Conservation (phyloP, 2,329 filamentous ascomycete species). For the Colletotrichum incanum region DNA sequence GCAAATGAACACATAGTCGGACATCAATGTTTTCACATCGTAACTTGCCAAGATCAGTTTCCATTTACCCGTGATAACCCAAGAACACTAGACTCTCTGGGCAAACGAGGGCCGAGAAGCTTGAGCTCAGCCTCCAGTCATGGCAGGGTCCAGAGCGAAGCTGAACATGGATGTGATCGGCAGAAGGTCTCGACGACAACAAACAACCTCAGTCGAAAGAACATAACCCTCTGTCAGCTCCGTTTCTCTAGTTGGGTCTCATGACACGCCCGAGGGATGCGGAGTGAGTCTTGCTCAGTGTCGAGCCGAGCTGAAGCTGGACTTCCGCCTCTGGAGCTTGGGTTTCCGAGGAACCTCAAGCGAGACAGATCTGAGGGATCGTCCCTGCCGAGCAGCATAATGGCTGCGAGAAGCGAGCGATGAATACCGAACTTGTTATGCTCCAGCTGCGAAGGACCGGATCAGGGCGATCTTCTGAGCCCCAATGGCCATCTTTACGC, state of each 20-base stretch:
- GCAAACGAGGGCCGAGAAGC: slow-evolving; percentile 35
- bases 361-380: slow-evolving; percentile 22
- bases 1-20: not conserved
- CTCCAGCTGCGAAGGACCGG: not conserved
- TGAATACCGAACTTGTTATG: not conserved
- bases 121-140: slow-evolving; percentile 37
- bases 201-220: not conserved
- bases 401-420: not conserved
- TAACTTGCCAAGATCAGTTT: slow-evolving; percentile 27
- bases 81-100: slow-evolving; percentile 20
- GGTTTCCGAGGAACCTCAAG: slow-evolving; percentile 20
- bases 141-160: slow-evolving; percentile 24
- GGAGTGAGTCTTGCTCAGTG: not conserved
- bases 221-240: too few relatives aligned
- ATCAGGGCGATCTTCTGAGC: not conserved
- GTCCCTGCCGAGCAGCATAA: not conserved
- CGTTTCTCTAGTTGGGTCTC: not conserved
- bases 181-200: not conserved
- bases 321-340: slow-evolving; percentile 28
- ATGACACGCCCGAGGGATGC: not conserved
- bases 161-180: slow-evolving; percentile 14
- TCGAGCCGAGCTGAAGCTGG: not conserved
- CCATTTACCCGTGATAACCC: slow-evolving; percentile 37
- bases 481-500: not conserved
- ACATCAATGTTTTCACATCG: slow-evolving; percentile 2